Conservation (phyloP, 176 grass and related monocot genomes). For the Phragmites australis region DNA sequence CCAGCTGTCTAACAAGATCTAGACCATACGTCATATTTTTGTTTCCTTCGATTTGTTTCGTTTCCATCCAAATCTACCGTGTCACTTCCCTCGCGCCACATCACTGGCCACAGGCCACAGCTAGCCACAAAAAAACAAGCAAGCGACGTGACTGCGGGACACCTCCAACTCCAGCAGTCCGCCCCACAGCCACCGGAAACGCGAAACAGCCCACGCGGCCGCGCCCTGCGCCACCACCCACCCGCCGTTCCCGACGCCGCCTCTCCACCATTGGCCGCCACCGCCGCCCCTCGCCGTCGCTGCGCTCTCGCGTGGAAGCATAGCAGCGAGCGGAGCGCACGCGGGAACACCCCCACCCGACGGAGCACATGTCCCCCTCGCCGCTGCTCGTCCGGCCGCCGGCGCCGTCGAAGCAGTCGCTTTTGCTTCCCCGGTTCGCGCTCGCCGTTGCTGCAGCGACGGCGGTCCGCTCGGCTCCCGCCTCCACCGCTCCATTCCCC, state of each 20-base stretch:
- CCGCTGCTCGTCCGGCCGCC: conserved; percentile 44
- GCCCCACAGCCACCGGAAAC: conserved; percentile 20
- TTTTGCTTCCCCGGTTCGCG: conserved; percentile 24
- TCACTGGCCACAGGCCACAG: not conserved
- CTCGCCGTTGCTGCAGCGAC: not conserved
- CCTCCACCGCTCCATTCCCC: conserved; percentile 2
- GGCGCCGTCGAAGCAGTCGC: conserved; percentile 30
- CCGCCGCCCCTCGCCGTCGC: too few species aligned
- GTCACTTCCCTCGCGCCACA: not conserved
- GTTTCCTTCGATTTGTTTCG: not conserved
- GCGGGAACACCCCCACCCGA: not conserved
- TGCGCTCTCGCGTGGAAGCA: not conserved
- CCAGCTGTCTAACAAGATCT: not conserved
- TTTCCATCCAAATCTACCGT: not conserved
- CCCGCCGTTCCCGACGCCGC: not conserved
- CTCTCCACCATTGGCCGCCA: not conserved
- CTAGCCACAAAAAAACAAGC: conserved; percentile 3
- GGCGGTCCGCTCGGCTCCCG: not conserved
- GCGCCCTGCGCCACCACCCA: not conserved
- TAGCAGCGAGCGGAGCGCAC: too few species aligned
- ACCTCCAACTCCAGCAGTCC: not conserved
- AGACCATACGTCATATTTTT: not conserved
- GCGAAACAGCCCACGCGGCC: conserved; percentile 22
- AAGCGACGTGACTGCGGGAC: conserved; percentile 16
- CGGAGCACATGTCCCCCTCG: conserved; percentile 36